A percentile compares a stretch with the other conserved stretches of the same genome.
These are phyloP conservation scores for Sphenostylis stenocarpa DNA, from an alignment of 306 rosid species.

Conservation along the genomic window DNA sequence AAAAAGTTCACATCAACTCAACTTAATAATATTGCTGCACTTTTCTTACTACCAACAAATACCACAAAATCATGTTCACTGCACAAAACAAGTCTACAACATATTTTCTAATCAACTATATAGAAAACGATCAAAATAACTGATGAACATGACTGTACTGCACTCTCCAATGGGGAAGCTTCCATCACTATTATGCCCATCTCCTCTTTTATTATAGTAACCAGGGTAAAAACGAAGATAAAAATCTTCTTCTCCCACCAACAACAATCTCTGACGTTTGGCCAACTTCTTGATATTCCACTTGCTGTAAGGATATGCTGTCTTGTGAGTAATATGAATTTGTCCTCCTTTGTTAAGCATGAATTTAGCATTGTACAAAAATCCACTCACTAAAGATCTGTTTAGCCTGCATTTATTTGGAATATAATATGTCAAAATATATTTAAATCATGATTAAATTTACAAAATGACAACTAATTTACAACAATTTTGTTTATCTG, in stretches of 20 bases:
- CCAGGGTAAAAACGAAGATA: background rate
- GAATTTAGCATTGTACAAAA: background rate
- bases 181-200: background rate
- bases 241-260: constrained; percentile 14
- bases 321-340: constrained; percentile 58
- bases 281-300: constrained; percentile 41
- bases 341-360: constrained; percentile 26
- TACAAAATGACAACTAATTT: too few species aligned
- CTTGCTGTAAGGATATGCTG: background rate
- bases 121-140: background rate
- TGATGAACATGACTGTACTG: background rate
- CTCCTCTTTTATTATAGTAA: constrained; percentile 36
- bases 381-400: background rate
- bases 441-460: too few species aligned
- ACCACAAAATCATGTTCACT: background rate
- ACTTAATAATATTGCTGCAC: background rate
- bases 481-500: too few species aligned
- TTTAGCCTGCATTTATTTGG: background rate
- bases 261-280: background rate
- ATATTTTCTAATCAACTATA: background rate
- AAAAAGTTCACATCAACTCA: too few species aligned
- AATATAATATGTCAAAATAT: too few species aligned
- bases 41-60: background rate
- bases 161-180: constrained; percentile 35
- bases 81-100: background rate